phyloP scores from a whole-genome alignment of 352 stramenopile species.

The Globisporangium camurandrum region DNA sequence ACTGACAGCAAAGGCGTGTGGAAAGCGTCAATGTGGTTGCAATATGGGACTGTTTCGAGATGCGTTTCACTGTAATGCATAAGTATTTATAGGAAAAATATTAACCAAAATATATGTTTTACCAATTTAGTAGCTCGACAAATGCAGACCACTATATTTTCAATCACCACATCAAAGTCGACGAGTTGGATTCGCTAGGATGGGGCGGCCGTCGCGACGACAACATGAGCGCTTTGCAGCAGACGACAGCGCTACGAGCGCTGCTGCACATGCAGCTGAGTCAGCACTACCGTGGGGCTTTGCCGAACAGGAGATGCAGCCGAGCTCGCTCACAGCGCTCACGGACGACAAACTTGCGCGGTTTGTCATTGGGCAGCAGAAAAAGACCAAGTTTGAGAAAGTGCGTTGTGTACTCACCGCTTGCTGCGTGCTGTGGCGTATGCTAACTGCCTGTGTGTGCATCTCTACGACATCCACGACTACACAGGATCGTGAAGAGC shows the following conservation, averaged over 20 bases:
- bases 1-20: no score
- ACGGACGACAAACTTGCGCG: conserved; percentile 77
- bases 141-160: no score
- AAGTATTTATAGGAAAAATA: no score
- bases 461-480: no score
- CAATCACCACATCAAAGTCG: no score
- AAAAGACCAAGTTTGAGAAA: conserved; percentile 87
- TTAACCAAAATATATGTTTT: no score
- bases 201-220: conserved; percentile 1
- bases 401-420: conserved; percentile 11
- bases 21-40: no score
- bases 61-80: no score
- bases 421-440: not conserved
- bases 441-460: not conserved
- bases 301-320: conserved; percentile 57
- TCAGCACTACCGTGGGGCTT: conserved; percentile 49
- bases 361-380: conserved; percentile 70
- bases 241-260: not conserved
- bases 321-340: conserved; percentile 49
- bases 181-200: no score
- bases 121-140: no score
- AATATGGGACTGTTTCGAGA: no score
- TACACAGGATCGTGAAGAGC: conserved; percentile 64
- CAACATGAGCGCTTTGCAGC: not conserved
- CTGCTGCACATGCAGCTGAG: not conserved